These are phyloP conservation scores for Russula brevipes DNA, from an alignment of 768 basidiomycete genomes.

Conservation along the genomic window DNA sequence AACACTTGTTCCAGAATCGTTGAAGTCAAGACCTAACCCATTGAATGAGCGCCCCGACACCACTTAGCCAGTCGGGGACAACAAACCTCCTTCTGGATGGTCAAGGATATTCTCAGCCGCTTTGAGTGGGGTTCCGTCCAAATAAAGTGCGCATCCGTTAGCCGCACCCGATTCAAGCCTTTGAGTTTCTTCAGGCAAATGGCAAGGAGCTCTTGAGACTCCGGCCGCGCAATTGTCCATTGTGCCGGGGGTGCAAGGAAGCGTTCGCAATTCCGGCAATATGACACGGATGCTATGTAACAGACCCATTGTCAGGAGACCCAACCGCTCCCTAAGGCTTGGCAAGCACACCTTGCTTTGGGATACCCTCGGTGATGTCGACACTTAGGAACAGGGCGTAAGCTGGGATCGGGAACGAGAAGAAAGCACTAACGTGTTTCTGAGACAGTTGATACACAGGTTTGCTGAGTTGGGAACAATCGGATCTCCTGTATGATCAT, in stretches of 20 bases:
- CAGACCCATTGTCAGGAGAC: neutral
- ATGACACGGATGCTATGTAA: constrained; percentile 73
- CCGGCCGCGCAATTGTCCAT: constrained; percentile 83
- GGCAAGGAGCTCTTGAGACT: constrained; percentile 89
- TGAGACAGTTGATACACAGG: constrained; percentile 80
- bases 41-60: constrained; percentile 3
- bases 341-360: constrained; percentile 70
- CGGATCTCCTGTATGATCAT: constrained; percentile 53
- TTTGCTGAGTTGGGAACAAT: constrained; percentile 92
- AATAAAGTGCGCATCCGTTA: constrained; percentile 98
- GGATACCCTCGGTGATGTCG: constrained; percentile 97
- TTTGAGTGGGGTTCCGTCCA: constrained; percentile 99
- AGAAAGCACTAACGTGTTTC: constrained; percentile 63
- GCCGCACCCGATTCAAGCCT: constrained; percentile 85
- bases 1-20: constrained; percentile 98
- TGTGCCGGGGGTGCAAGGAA: constrained; percentile 85
- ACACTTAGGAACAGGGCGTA: constrained; percentile 44
- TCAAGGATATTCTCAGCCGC: constrained; percentile 84
- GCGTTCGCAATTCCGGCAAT: constrained; percentile 93
- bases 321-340: neutral
- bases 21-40: constrained; percentile 71
- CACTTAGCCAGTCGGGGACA: neutral
- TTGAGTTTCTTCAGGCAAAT: constrained; percentile 95
- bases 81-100: constrained; percentile 95
- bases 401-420: neutral